These are phyloP conservation scores for Grosmannia serpens DNA, from an alignment of 2,329 filamentous ascomycete species.

Conservation along the genomic window DNA sequence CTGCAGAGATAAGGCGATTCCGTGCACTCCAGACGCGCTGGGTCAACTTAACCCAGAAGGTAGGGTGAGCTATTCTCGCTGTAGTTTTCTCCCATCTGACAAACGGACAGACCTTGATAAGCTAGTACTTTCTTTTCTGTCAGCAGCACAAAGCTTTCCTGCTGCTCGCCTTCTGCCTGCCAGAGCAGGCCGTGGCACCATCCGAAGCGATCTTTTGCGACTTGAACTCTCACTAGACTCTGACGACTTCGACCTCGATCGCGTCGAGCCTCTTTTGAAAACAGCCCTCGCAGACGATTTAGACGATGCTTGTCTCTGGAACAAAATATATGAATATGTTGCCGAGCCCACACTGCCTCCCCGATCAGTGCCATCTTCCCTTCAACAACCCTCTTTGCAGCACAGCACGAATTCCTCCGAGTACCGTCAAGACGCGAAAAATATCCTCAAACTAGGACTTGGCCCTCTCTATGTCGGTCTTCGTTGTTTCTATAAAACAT, in stretches of 20 bases:
- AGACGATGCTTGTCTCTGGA: slow-evolving; percentile 22
- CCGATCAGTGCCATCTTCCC: slow-evolving; percentile 14
- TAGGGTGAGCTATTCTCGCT: neutral
- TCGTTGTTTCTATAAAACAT: slow-evolving; percentile 20
- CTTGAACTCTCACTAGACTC: neutral
- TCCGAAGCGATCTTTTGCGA: neutral
- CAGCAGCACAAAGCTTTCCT: neutral
- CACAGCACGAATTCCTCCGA: slow-evolving; percentile 25
- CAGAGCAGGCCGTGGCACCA: neutral
- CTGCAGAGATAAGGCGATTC: neutral
- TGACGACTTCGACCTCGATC: slow-evolving; percentile 13
- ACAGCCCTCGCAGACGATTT: slow-evolving; percentile 16
- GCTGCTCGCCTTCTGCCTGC: neutral
- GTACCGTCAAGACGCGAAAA: slow-evolving; percentile 20
- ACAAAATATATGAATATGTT: slow-evolving; percentile 23
- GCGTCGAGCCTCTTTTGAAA: slow-evolving; percentile 21
- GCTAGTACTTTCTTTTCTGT: neutral
- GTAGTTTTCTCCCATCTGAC: neutral
- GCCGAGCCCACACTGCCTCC: slow-evolving; percentile 19
- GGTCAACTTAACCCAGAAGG: neutral
- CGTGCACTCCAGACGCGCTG: neutral
- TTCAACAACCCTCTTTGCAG: slow-evolving; percentile 20
- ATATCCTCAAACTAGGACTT: slow-evolving; percentile 23
- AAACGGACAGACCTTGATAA: neutral
- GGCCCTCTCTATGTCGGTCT: slow-evolving; percentile 23